phyloP scores from a whole-genome alignment of 345 rosid genomes.

The Limnanthes douglasii region DNA sequence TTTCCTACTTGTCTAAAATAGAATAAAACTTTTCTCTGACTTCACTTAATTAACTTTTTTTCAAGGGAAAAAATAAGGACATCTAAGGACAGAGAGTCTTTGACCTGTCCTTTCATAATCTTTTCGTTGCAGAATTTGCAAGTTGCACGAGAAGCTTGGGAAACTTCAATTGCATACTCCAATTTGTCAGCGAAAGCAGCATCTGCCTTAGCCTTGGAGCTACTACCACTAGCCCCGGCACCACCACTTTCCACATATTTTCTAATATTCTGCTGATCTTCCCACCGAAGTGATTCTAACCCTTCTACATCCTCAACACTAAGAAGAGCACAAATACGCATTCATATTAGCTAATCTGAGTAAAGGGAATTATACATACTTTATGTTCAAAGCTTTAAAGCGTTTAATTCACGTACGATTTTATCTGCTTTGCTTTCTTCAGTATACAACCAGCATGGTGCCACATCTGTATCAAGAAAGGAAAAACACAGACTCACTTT shows the following conservation, averaged over 20 bases:
- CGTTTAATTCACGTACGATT: conserved; percentile 32
- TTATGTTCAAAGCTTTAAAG: neutral
- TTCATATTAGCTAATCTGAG: conserved; percentile 3
- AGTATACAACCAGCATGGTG: conserved; percentile 64
- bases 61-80: too few species aligned
- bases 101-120: conserved; percentile 83
- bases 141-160: conserved; percentile 69
- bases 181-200: conserved; percentile 11
- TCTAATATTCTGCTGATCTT: conserved; percentile 80
- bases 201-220: neutral
- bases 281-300: conserved; percentile 83
- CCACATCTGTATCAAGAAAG: conserved; percentile 53
- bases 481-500: conserved; percentile 5
- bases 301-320: conserved; percentile 93
- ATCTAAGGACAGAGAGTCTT: too few species aligned
- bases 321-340: conserved; percentile 6
- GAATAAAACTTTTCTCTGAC: too few species aligned
- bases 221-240: conserved; percentile 6
- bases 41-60: too few species aligned
- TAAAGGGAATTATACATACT: neutral
- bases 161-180: conserved; percentile 60
- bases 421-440: conserved; percentile 67
- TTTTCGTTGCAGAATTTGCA: conserved; percentile 59
- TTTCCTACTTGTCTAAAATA: too few species aligned
- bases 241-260: conserved; percentile 36